These are phyloP conservation scores for Diaporthe aspalathi DNA, from an alignment of 2,329 filamentous ascomycete species.

Conservation along the genomic window DNA sequence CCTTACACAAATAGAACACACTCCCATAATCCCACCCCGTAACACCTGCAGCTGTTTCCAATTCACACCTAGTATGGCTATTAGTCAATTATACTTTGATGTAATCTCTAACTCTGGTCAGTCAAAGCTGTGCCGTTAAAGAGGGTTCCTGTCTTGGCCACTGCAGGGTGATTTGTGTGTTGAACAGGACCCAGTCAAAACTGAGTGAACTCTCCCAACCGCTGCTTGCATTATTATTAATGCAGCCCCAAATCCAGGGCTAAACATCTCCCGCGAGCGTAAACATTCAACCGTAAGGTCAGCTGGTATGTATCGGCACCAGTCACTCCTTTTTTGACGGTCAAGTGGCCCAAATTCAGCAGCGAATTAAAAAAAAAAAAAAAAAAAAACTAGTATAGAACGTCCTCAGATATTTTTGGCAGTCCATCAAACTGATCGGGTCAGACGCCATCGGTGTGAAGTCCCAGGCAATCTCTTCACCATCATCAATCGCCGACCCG, in stretches of 20 bases:
- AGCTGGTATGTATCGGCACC: too few species aligned
- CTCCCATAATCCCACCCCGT: too few species aligned
- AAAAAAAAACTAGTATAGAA: neutral
- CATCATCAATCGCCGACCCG: too few species aligned
- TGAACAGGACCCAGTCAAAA: neutral
- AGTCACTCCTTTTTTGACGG: neutral
- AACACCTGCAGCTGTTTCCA: too few species aligned
- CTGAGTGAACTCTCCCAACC: neutral
- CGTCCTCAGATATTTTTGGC: neutral
- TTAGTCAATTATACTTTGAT: neutral
- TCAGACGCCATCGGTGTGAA: neutral
- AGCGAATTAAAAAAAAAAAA: neutral
- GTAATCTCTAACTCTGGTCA: neutral
- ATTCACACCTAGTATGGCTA: too few species aligned
- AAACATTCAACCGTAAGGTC: neutral
- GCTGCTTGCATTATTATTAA: neutral
- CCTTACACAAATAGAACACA: too few species aligned
- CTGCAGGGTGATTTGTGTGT: neutral
- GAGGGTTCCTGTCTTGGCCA: neutral
- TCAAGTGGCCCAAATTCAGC: neutral
- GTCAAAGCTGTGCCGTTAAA: neutral
- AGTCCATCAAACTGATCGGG: too few species aligned
- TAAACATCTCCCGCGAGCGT: slow-evolving; percentile 1
- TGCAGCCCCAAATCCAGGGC: neutral
- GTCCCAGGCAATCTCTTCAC: neutral